Percentiles rank a stretch among this genome's conserved stretches.
These are phyloP conservation scores for Lodderomyces metapsilosis DNA, from an alignment of 1,139 yeast species.

Conservation along the genomic window DNA sequence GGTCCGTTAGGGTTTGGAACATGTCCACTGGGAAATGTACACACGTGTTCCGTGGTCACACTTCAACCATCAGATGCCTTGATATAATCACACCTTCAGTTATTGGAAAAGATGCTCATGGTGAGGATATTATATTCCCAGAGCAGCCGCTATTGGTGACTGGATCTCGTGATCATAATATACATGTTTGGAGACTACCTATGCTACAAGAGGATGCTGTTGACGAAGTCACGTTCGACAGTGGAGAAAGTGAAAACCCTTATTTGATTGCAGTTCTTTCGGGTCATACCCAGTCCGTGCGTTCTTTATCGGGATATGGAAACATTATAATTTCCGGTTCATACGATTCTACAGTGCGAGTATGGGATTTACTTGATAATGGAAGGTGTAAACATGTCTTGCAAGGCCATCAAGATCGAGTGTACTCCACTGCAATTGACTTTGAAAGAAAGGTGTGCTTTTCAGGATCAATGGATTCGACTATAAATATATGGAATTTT, in stretches of 20 bases:
- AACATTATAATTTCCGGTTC: conserved; percentile 86
- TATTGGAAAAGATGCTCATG: conserved; percentile 58
- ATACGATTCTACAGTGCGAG: conserved; percentile 86
- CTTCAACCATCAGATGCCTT: conserved; percentile 88
- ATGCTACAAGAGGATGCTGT: conserved; percentile 37
- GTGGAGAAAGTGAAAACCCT: conserved; percentile 52
- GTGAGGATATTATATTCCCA: conserved; percentile 64
- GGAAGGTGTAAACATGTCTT: conserved; percentile 73
- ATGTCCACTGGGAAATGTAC: conserved; percentile 72
- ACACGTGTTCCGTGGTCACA: conserved; percentile 85
- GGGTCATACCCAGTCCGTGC: conserved; percentile 86
- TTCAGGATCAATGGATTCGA: conserved; percentile 90
- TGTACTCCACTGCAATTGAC: conserved; percentile 85
- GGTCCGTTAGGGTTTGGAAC: conserved; percentile 88
- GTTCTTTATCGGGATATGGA: conserved; percentile 86
- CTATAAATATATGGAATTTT: conserved; percentile 88
- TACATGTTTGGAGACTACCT: conserved; percentile 88
- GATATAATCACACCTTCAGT: conserved; percentile 74
- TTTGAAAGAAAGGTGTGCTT: conserved; percentile 73
- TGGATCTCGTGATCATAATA: conserved; percentile 88
- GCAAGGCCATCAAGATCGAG: conserved; percentile 82
- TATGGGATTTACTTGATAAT: conserved; percentile 79
- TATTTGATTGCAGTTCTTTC: conserved; percentile 70
- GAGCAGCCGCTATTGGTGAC: conserved; percentile 68
- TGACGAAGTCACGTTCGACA: conserved; percentile 40